Evolutionary conservation across 805 yeast genomes (phyloP).

Genomic region (Wickerhamiella allomyrinae): DNA sequence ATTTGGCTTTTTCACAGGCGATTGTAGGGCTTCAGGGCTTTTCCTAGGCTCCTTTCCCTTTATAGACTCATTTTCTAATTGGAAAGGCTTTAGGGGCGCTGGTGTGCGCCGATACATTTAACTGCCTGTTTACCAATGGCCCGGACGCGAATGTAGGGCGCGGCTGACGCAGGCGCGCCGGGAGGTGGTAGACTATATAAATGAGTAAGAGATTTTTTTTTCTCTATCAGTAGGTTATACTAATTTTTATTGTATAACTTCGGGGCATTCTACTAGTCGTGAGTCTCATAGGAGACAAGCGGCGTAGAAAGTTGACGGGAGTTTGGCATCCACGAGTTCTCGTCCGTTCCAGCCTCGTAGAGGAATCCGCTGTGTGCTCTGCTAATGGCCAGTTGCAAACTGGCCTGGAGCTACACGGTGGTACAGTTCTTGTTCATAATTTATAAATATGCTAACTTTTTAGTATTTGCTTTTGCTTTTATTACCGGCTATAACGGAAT

Average conservation of each 20-base stretch:
- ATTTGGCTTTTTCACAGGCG: no score
- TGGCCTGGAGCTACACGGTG: slow-evolving; percentile 22
- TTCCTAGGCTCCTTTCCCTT: no score
- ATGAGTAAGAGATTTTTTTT: slow-evolving; percentile 7
- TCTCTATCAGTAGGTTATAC: slow-evolving; percentile 21
- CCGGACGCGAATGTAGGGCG: neutral
- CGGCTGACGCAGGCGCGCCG: neutral
- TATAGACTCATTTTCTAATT: neutral
- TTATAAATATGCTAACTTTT: neutral
- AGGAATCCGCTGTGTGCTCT: slow-evolving; percentile 20
- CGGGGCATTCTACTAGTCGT: slow-evolving; percentile 17
- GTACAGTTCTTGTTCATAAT: slow-evolving; percentile 13
- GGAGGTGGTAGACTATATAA: neutral
- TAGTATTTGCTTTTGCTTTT: neutral
- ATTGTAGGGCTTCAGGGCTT: no score
- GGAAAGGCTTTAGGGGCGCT: neutral
- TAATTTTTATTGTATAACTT: slow-evolving; percentile 20
- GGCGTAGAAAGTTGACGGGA: slow-evolving; percentile 18
- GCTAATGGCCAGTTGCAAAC: slow-evolving; percentile 17
- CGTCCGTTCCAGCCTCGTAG: slow-evolving; percentile 30
- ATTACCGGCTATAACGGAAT: neutral
- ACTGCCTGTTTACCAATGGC: no score
- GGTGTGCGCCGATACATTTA: neutral
- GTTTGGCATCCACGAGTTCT: slow-evolving; percentile 22
- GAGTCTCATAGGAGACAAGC: slow-evolving; percentile 12